Evolutionary conservation across 768 basidiomycete genomes (phyloP).

Genomic region (Tylopilus sp.): DNA sequence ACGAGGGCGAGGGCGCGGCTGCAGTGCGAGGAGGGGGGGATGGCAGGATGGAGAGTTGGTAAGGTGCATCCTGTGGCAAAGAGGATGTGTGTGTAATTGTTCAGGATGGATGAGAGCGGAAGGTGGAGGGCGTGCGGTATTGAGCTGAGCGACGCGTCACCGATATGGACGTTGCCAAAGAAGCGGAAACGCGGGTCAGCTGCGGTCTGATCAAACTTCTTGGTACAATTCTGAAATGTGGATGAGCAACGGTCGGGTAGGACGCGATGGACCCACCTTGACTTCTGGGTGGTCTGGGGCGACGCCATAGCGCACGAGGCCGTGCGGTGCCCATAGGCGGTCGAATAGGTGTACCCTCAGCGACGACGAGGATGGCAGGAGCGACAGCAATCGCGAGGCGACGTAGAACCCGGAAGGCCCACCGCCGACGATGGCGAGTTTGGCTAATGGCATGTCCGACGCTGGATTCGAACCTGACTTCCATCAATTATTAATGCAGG

Average conservation of each 20-base stretch:
- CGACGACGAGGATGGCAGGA: constrained; percentile 43
- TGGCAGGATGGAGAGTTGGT: constrained; percentile 53
- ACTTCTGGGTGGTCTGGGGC: constrained; percentile 99
- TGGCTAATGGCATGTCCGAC: constrained; percentile 38
- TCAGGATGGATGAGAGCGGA: constrained; percentile 56
- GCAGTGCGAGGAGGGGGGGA: constrained; percentile 48
- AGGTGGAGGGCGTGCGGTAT: constrained; percentile 55
- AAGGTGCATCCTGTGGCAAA: constrained; percentile 84
- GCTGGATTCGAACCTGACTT: neutral
- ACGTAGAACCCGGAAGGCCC: constrained; percentile 98
- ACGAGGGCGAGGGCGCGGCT: constrained; percentile 81
- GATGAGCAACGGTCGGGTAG: constrained; percentile 10
- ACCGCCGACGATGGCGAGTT: constrained; percentile 88
- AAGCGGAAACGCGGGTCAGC: constrained; percentile 79
- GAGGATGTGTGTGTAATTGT: constrained; percentile 80
- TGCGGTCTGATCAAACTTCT: constrained; percentile 87
- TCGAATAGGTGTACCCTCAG: constrained; percentile 85
- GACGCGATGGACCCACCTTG: constrained; percentile 49
- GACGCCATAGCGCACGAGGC: constrained; percentile 92
- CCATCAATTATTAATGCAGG: constrained; percentile 50
- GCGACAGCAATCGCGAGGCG: constrained; percentile 77
- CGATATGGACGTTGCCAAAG: constrained; percentile 86
- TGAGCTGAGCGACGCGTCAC: constrained; percentile 29
- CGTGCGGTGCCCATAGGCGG: constrained; percentile 90
- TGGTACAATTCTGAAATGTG: constrained; percentile 79